Evolutionary conservation across 2,329 filamentous ascomycete genomes (phyloP).

Genomic region (Waltergamsia citrina): DNA sequence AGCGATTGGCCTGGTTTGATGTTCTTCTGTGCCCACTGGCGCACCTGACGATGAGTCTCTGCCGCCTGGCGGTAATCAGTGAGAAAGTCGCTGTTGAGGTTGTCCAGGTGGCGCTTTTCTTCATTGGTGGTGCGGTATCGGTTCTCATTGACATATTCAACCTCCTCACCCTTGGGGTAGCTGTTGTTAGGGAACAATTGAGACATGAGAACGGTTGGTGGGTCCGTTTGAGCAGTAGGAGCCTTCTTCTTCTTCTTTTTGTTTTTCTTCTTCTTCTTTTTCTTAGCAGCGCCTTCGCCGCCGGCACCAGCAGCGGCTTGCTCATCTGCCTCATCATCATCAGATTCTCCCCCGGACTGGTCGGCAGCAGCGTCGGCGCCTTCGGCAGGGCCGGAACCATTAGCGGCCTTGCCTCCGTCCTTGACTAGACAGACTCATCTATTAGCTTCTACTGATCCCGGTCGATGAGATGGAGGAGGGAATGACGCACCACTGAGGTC

Average conservation of each 20-base stretch:
- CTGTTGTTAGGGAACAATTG: conserved; percentile 62
- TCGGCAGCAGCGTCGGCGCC: too few relatives aligned
- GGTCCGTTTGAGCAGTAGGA: too few relatives aligned
- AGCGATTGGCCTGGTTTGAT: conserved; percentile 75
- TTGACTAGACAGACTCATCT: too few relatives aligned
- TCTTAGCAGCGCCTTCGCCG: too few relatives aligned
- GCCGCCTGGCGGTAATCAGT: conserved; percentile 74
- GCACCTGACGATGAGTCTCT: conserved; percentile 83
- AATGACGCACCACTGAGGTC: too few relatives aligned
- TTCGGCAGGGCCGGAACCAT: too few relatives aligned
- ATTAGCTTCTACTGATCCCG: too few relatives aligned
- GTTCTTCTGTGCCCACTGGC: conserved; percentile 70
- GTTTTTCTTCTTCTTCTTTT: conserved; percentile 46
- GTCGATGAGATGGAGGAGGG: too few relatives aligned
- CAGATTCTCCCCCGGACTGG: too few relatives aligned
- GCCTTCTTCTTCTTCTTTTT: conserved; percentile 80
- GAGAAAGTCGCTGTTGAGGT: conserved; percentile 72
- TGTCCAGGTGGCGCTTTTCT: conserved; percentile 75
- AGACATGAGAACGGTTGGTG: conserved; percentile 62
- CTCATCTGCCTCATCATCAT: conserved; percentile 1
- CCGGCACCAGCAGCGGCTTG: too few relatives aligned
- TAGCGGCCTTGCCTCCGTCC: too few relatives aligned
- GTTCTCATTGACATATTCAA: conserved; percentile 71
- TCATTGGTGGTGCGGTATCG: conserved; percentile 69
- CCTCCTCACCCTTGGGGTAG: conserved; percentile 70